Base-by-base conservation (phyloP, 441 rosid genomes). In the Dalechampia spathulata region DNA sequence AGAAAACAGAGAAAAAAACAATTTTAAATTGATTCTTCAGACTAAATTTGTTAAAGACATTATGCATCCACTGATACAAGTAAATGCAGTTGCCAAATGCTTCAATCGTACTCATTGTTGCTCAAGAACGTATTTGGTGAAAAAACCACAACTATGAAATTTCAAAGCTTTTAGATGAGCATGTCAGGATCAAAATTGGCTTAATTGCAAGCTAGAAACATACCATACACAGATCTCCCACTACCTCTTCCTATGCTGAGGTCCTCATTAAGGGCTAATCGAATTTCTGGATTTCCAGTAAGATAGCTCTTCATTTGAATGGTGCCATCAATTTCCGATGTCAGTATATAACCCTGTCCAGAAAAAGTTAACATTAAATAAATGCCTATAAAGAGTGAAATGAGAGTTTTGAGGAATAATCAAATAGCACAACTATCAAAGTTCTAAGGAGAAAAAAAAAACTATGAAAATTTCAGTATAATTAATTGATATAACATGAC, bases 221-320 rank as follows among this genome's bases (percentile, higher is more conserved):
- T 85, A 91, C 95, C 96, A 80, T 81, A 83, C 34, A 72, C 61
- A n/a, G 96, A 78, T 83, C 86, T 75, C 43, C 93, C 86, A 38
- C 90, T 82, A 40, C 82, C 89, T 70, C 84, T 81, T 80, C 98
- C 96, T 69, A 87, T 78, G 69, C 68, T 72, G 72, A 90, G 63
- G 53, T 90, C 94, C 49, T 87, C 91, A 62, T 85, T 90, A 55
- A 87, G 86, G 47, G 90, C 97, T 54, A 90, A 65, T 38, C 91
- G 81, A 40, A 87, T 87, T 79, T 90, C 96, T 8, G 92, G 92
- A 66, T 82, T 83, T 48, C 96, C 94, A 51, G 82, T 66, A 46
- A 87, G 87, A 70, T 85, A 87, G 64, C 96, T 90, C 79, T 90
- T 87, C 96, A 87, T 85, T 80, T 90, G 94, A 65, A 90, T 90